A percentile compares a stretch with the other conserved stretches of the same genome.
Evolutionary conservation across 441 rosid genomes (phyloP).

Genomic region (Croton setiger): DNA sequence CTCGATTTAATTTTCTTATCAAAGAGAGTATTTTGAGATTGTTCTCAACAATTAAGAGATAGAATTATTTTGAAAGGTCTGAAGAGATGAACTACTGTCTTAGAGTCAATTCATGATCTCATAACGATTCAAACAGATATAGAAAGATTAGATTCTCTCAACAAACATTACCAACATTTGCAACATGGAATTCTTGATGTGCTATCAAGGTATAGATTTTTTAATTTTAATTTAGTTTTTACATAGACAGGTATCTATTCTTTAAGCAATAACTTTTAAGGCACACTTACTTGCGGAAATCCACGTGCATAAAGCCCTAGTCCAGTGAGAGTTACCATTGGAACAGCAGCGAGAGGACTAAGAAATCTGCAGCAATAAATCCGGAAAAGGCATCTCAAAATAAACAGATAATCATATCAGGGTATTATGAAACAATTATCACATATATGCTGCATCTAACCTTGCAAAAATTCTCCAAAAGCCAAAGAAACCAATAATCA

Average conservation of each 20-base stretch:
- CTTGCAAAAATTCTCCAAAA: slow-evolving; percentile 73
- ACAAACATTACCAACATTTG: not conserved
- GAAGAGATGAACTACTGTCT: not conserved
- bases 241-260: not conserved
- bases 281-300: slow-evolving; percentile 57
- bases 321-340: slow-evolving; percentile 75
- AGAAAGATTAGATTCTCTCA: not conserved
- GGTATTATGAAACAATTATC: not conserved
- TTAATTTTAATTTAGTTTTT: not conserved
- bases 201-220: not conserved
- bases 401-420: slow-evolving; percentile 1
- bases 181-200: not conserved
- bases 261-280: not conserved
- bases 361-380: slow-evolving; percentile 53
- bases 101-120: not conserved
- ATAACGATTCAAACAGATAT: not conserved
- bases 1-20: not conserved
- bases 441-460: slow-evolving; percentile 27
- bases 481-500: slow-evolving; percentile 70
- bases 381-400: not conserved
- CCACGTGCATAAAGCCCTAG: slow-evolving; percentile 65
- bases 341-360: slow-evolving; percentile 71
- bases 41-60: no score
- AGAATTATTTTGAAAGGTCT: slow-evolving; percentile 1
- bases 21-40: not conserved